A percentile compares a stretch with the other conserved stretches of the same genome.
These are phyloP conservation scores for Trematosphaeria pertusa DNA, from an alignment of 2,329 filamentous ascomycete species.

Conservation along the genomic window DNA sequence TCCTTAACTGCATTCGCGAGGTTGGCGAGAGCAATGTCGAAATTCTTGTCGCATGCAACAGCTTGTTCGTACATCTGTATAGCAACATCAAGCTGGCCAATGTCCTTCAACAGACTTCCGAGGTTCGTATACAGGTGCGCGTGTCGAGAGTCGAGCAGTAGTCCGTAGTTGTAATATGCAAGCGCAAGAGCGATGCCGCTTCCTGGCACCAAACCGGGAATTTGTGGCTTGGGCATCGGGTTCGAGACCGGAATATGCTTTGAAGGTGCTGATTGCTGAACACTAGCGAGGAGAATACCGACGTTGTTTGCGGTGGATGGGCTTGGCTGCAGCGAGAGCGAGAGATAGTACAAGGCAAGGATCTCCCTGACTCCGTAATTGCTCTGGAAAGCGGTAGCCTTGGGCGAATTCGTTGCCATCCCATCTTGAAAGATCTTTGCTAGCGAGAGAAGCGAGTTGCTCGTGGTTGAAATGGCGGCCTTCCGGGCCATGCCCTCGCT, in stretches of 20 bases:
- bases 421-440: conserved; percentile 98
- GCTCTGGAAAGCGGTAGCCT: conserved; percentile 62
- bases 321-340: conserved; percentile 90
- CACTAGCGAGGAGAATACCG: conserved; percentile 92
- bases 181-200: conserved; percentile 88
- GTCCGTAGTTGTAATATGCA: conserved; percentile 93
- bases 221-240: conserved; percentile 48
- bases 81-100: conserved; percentile 87
- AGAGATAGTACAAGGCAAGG: conserved; percentile 92
- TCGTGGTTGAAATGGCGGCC: conserved; percentile 89
- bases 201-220: conserved; percentile 82
- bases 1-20: conserved; percentile 98
- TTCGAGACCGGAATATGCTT: conserved; percentile 52
- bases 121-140: conserved; percentile 97
- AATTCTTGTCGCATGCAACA: conserved; percentile 88
- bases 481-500: conserved; percentile 74
- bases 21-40: conserved; percentile 96
- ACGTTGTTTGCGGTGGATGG: conserved; percentile 99
- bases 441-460: conserved; percentile 90
- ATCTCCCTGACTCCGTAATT: conserved; percentile 88
- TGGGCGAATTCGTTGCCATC: conserved; percentile 75
- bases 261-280: conserved; percentile 71
- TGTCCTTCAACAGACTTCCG: conserved; percentile 93
- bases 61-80: conserved; percentile 98
- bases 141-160: conserved; percentile 84